Evolutionary conservation across 257 asterid genomes (phyloP), one percentile per base, ranked within the genome.

Genomic region (Nicotiana sylvestris): DNA sequence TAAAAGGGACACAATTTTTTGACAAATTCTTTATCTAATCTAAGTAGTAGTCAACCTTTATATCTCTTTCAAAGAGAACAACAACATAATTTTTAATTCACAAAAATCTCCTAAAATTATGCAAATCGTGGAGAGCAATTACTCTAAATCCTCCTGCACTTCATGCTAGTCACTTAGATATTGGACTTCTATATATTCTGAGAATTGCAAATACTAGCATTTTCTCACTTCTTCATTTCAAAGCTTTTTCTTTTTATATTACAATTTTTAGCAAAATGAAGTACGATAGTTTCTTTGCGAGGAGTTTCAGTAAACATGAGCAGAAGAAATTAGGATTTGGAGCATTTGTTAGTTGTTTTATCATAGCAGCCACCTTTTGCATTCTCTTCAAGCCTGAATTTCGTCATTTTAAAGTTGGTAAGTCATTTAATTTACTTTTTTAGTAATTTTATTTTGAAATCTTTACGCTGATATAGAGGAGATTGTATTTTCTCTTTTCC

Each of bases 231-330:
- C 43, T 76, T 51, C 29, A 51, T 21, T 21, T 46, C 37, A 21
- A 21, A 39, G 2, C 2, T 17, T 66, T 21, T 15, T 61, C 32
- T 11, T 33, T 78, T 72, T 72, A 13, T 37, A 46, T 72, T 76
- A 51, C 53, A 39, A 27, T 15, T 37, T 16, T 58, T 16, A 30
- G 16, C 39, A 27, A 49, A 66, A 78, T 66, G 91, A 82, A 66
- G 46, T 76, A 81, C 7, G 86, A 90, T 35, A 78, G 86, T 39
- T 83, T 90, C 17, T 72, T 86, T 30, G 84, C 53, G 0, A 87
- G 87, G 37, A 91, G 86, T n/a, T 86, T 88, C 74, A 88, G 89
- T 66, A 76, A 46, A 37, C 70, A 81, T 21, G 90, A 89, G 83
- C 87, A 85, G 55, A 84, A 83, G 81, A 90, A 76, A 37, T 53